A percentile compares a stretch with the other conserved stretches of the same genome.
phyloP scores from a whole-genome alignment of 257 asterid genomes.

The Salvia splendens region DNA sequence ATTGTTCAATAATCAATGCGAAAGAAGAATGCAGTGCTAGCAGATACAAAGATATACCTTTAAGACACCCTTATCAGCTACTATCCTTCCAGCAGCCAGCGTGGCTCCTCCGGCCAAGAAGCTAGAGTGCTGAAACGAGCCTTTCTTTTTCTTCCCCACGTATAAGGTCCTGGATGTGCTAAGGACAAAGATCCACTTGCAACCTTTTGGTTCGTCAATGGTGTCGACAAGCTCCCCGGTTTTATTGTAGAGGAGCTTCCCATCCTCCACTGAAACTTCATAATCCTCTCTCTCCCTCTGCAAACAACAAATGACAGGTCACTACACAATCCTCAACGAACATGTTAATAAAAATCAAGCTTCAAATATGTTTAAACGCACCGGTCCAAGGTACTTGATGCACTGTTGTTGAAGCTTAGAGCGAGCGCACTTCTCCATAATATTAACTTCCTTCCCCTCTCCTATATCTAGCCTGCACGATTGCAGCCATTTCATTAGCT shows the following conservation, averaged over 20 bases:
- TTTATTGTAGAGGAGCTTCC: conserved; percentile 64
- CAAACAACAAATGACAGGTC: conserved; percentile 6
- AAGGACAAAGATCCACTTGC: conserved; percentile 93
- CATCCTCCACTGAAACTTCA: conserved; percentile 71
- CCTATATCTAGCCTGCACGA: conserved; percentile 84
- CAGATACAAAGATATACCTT: conserved; percentile 59
- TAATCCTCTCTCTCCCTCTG: conserved; percentile 87
- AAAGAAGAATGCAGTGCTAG: neutral
- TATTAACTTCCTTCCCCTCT: conserved; percentile 84
- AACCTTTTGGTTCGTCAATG: conserved; percentile 57
- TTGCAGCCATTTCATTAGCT: conserved; percentile 27
- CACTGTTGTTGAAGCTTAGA: conserved; percentile 92
- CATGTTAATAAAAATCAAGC: neutral
- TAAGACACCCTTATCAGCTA: conserved; percentile 69
- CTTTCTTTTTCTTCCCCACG: conserved; percentile 83
- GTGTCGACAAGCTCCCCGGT: conserved; percentile 66
- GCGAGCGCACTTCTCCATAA: conserved; percentile 76
- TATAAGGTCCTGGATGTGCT: conserved; percentile 78
- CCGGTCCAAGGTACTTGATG: conserved; percentile 96
- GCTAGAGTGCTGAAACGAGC: conserved; percentile 88
- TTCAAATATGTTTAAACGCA: conserved; percentile 33
- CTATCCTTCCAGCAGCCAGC: conserved; percentile 86
- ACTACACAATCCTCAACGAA: neutral
- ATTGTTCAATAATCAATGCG: conserved; percentile 5
- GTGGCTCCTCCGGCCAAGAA: conserved; percentile 99